A percentile compares a stretch with the other conserved stretches of the same genome.
Conservation (phyloP, 441 rosid species). For the Arabidopsis hybrid region DNA sequence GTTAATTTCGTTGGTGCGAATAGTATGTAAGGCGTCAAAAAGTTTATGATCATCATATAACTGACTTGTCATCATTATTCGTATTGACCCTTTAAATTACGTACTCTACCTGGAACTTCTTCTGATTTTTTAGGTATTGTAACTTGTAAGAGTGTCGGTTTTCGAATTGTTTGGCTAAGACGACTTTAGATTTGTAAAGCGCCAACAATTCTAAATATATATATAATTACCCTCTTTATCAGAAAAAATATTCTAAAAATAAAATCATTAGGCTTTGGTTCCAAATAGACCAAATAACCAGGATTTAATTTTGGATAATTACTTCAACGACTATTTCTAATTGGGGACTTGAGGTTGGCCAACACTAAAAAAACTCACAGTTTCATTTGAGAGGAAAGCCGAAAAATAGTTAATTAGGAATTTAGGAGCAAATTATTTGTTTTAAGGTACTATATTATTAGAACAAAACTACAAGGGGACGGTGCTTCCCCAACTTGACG, state of each 20-base stretch:
- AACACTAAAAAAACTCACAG: not conserved
- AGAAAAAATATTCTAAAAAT: not conserved
- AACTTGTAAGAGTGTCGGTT: not conserved
- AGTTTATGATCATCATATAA: constrained; percentile 27
- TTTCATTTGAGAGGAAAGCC: not conserved
- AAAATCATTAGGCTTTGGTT: not conserved
- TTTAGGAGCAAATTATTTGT: not conserved
- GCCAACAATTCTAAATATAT: not conserved
- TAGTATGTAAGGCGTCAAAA: constrained; percentile 2
- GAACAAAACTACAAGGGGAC: constrained; percentile 20
- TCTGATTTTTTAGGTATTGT: not conserved
- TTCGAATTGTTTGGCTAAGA: not conserved
- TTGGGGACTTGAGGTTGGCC: not conserved
- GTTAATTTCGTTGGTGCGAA: not conserved
- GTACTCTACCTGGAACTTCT: not conserved
- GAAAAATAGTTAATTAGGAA: not conserved
- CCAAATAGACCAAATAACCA: no score
- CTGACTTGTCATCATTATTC: constrained; percentile 17
- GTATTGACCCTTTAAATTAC: constrained; percentile 10
- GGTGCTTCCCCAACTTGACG: not conserved
- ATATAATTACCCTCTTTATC: not conserved
- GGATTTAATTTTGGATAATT: no score
- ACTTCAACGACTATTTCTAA: no score
- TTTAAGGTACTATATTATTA: not conserved
- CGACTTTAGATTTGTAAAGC: not conserved